Evolutionary conservation across 805 yeast genomes (phyloP), one percentile per base, ranked within the genome.

Genomic region (Candida insectorum): DNA sequence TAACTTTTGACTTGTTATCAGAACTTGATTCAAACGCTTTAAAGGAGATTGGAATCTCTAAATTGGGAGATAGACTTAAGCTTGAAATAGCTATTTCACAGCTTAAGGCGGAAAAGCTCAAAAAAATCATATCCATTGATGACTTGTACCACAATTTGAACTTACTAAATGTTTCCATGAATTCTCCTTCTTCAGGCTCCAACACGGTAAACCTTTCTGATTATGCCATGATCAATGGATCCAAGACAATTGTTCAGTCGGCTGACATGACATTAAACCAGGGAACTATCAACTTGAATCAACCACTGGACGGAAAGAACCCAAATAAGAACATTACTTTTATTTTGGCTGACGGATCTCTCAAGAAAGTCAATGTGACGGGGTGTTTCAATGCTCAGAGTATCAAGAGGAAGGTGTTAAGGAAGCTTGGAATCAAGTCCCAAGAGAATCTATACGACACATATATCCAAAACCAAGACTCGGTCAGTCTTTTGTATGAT

Each of bases 311-410:
- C 6, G 6, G 14, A 19, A 53, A 51, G 33, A 58, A 53, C 24
- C 38, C 53, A 14, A 57, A 47, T 37, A 60, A 60, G 36, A 54
- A 45, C 26, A 79, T 82, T 14, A 81, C 84, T 1, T 81, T 88
- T 43, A 83, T 87, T 19, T 61, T 81, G 23, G 81, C 80, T 34
- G 85, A 81, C 57, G 96, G 96, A 1, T 66, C 80, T 6, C 69
- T 78, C 2, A 79, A 78, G 44, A 69, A 72, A 34, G 77, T 86
- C 26, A 81, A 81, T 47, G 81, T 86, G 1, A 73, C 77, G 12
- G 93, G 88, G 0, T 85, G 95, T 51, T 83, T 78, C 58, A 82
- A 81, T 51, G 88, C 95, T 1, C 82, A 77, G 37, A 75, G 87
- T 5, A 84, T 88, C 31, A 85, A 84, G 53, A 67, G 77, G 33